Percentiles rank a stretch among this genome's conserved stretches.
Conservation (phyloP, 805 yeast genomes). For the Schwanniomyces pseudopolymorphus region DNA sequence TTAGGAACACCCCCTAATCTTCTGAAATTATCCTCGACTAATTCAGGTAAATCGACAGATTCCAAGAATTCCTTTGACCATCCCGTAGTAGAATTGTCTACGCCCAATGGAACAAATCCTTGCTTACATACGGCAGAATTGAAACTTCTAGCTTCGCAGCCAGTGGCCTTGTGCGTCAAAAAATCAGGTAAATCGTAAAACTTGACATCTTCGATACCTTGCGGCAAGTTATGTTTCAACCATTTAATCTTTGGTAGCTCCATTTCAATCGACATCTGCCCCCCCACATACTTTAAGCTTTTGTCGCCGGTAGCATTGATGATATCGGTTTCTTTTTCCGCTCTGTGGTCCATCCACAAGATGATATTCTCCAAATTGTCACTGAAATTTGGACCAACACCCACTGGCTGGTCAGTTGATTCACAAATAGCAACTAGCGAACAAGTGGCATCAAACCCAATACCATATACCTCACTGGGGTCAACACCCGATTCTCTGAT, state of each 20-base stretch:
- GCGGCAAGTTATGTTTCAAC: conserved; percentile 83
- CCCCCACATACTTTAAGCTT: conserved; percentile 90
- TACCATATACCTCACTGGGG: conserved; percentile 68
- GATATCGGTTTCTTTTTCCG: conserved; percentile 71
- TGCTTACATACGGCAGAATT: conserved; percentile 95
- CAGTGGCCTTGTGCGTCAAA: conserved; percentile 88
- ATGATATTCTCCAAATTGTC: conserved; percentile 78
- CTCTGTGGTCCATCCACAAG: conserved; percentile 98
- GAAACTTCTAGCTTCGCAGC: conserved; percentile 80
- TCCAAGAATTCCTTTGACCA: conserved; percentile 84
- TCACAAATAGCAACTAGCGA: conserved; percentile 82
- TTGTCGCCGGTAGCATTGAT: conserved; percentile 81
- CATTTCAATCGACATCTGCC: conserved; percentile 97
- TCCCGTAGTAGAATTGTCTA: conserved; percentile 80
- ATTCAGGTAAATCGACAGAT: conserved; percentile 69
- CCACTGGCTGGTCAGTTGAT: conserved; percentile 64
- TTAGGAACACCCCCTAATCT: conserved; percentile 83
- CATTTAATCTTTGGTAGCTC: conserved; percentile 96
- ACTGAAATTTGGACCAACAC: conserved; percentile 88
- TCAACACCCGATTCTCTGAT: conserved; percentile 74
- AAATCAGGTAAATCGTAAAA: conserved; percentile 93
- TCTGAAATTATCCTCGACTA: conserved; percentile 71
- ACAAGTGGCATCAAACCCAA: conserved; percentile 97
- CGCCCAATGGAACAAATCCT: conserved; percentile 91
- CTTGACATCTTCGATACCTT: conserved; percentile 58